Conservation (phyloP, 148 eudicot genomes). For the Rheum nobile region DNA sequence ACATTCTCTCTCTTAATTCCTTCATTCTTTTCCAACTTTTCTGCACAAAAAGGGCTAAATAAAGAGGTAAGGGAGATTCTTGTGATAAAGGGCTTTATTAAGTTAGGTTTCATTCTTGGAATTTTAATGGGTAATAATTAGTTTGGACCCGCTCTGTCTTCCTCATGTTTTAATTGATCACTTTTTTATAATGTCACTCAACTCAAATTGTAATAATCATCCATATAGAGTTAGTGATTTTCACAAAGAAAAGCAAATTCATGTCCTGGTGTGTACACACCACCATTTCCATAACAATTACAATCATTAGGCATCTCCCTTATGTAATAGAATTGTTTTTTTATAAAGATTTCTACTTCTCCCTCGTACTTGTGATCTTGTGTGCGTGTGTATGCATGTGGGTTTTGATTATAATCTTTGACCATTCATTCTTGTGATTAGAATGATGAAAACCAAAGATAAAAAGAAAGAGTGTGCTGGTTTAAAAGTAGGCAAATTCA, state of each 20-base stretch:
- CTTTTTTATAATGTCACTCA: slow-evolving; percentile 7
- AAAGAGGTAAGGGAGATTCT: slow-evolving; percentile 5
- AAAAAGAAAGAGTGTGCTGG: neutral
- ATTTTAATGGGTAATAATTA: slow-evolving; percentile 6
- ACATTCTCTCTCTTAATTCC: slow-evolving; percentile 7
- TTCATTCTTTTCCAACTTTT: slow-evolving; percentile 9
- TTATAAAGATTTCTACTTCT: neutral
- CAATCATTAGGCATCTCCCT: neutral
- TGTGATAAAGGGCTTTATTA: slow-evolving; percentile 7
- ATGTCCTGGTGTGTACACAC: slow-evolving; percentile 7
- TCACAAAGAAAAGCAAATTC: neutral
- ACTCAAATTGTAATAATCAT: neutral
- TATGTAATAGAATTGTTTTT: neutral
- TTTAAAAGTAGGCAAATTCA: neutral
- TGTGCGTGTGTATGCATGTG: slow-evolving; percentile 7
- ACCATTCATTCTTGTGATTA: neutral
- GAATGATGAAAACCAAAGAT: slow-evolving; percentile 2
- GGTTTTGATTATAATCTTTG: slow-evolving; percentile 5
- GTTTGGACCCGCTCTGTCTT: neutral
- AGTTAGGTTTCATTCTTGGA: slow-evolving; percentile 2
- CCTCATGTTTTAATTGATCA: neutral
- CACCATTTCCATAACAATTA: neutral
- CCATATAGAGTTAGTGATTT: neutral
- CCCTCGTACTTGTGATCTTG: neutral
- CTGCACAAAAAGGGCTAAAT: neutral